Base-by-base conservation (phyloP, 1,139 yeast species). In the Hansenula sp. region DNA sequence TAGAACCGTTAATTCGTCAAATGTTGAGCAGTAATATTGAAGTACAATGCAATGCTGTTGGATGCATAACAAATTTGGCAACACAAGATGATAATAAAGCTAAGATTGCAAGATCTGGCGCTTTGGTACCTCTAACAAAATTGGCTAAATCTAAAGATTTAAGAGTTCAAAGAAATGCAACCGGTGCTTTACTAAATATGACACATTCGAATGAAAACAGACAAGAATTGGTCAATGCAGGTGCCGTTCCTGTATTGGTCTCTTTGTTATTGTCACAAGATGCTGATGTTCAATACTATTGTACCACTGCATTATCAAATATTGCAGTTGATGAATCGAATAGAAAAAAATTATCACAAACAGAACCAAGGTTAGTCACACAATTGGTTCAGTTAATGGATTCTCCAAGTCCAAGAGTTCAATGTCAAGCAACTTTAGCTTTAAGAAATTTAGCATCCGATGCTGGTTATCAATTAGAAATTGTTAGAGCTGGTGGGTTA, bases 41-140 rank as follows among this genome's bases (percentile, higher is more conserved):
- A 65, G 99, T 94, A 33, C 99, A 94, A 67, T 93, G 99, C 66
- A 93, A 93, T 62, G 99, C 99, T 4, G 99, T 94, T 45, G 99
- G 99, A 10, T 94, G 99, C 64, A 91, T 93, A 63, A 93, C 99
- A 33, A 93, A 93, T 63, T 77, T 93, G 65, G 99, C 99, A 13
- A 93, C 99, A n/a, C 96, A 89, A 67, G 99, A 93, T 66, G 96
- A 90, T 59, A 94, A 93, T 68, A 93, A 93, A 67, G 82, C 94
- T 41, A 90, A 89, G 63, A 93, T 93, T 58, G 99, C 99, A 24
- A 84, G 91, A 45, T 84, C 95, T 34, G 99, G 99, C n/a, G 99
- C 99, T 1, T 74, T 93, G 46, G 82, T 88, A 36, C 99, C 99
- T 7, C 76, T 93, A 59, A 91, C 98, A 1, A 89, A 89, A 65